Conservation (phyloP, 1,284 basidiomycete genomes). For the Veloporphyrellus conicus region DNA sequence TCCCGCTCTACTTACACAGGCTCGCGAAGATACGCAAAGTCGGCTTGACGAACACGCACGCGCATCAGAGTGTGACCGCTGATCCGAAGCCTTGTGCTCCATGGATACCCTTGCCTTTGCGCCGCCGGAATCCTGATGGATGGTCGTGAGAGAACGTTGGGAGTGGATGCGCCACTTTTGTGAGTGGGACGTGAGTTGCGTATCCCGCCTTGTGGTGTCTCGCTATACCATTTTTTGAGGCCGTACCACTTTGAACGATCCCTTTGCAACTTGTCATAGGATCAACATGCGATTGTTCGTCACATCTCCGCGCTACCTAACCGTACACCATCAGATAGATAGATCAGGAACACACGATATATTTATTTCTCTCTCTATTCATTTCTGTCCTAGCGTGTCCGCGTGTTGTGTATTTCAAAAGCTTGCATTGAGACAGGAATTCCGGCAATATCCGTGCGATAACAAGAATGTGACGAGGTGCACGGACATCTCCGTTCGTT, state of each 20-base stretch:
- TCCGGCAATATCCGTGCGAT: neutral
- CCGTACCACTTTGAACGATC: no score
- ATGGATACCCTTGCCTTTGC: slow-evolving; percentile 57
- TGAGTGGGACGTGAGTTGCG: neutral
- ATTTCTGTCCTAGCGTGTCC: neutral
- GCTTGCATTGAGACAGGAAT: neutral
- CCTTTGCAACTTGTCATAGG: slow-evolving; percentile 5
- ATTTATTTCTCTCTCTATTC: neutral
- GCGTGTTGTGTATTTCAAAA: slow-evolving; percentile 5
- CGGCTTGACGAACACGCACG: slow-evolving; percentile 46
- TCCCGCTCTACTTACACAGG: slow-evolving; percentile 25
- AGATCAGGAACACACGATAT: neutral
- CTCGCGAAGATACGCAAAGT: slow-evolving; percentile 48
- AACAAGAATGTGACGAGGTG: no score
- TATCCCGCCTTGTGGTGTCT: slow-evolving; percentile 15
- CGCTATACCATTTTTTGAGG: neutral
- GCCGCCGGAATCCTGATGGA: slow-evolving; percentile 48
- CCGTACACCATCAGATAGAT: neutral
- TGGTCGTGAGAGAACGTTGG: slow-evolving; percentile 41
- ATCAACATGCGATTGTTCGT: slow-evolving; percentile 4
- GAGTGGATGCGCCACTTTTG: neutral
- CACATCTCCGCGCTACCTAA: neutral
- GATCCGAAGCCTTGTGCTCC: slow-evolving; percentile 35
- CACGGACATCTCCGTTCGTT: no score
- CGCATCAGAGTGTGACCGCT: slow-evolving; percentile 11